These are phyloP conservation scores for Lomentospora prolificans DNA, from an alignment of 2,329 filamentous ascomycete species.

Conservation along the genomic window DNA sequence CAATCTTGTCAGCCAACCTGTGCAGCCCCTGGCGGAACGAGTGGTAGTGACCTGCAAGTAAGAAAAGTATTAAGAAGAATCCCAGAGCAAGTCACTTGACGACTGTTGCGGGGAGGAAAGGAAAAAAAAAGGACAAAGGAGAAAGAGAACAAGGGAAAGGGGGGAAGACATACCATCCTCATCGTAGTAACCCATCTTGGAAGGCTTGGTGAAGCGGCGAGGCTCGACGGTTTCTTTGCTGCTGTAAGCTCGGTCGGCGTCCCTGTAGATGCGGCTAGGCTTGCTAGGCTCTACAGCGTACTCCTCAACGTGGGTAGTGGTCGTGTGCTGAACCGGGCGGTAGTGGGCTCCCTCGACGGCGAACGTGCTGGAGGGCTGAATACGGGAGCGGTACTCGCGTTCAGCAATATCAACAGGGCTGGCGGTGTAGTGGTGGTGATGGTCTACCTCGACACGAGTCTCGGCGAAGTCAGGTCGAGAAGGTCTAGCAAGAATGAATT, in stretches of 20 bases:
- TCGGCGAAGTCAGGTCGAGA: conserved; percentile 41
- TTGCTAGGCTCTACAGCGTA: conserved; percentile 29
- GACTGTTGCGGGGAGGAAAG: not conserved
- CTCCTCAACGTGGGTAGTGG: conserved; percentile 21
- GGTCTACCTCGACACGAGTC: conserved; percentile 57
- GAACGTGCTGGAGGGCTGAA: conserved; percentile 42
- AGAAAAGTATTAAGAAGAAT: conserved; percentile 1
- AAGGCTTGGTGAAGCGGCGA: conserved; percentile 31
- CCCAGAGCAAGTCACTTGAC: conserved; percentile 1
- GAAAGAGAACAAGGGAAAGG: conserved; percentile 7
- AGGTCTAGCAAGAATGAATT: conserved; percentile 20
- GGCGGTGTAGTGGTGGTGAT: conserved; percentile 34
- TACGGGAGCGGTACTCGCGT: conserved; percentile 55
- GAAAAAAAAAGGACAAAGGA: conserved; percentile 2
- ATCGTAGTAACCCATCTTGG: conserved; percentile 59
- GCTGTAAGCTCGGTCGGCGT: conserved; percentile 41
- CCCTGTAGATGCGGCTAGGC: conserved; percentile 37
- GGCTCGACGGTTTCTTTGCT: conserved; percentile 57
- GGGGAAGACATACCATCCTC: conserved; percentile 40
- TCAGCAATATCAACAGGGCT: conserved; percentile 53
- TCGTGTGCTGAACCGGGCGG: conserved; percentile 16
- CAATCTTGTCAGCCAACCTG: conserved; percentile 47
- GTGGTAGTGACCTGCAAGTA: conserved; percentile 47
- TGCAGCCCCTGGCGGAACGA: conserved; percentile 46
- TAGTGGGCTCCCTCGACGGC: conserved; percentile 25